Conservation (phyloP, 2,329 filamentous ascomycete genomes). For the Penicillium sp. region DNA sequence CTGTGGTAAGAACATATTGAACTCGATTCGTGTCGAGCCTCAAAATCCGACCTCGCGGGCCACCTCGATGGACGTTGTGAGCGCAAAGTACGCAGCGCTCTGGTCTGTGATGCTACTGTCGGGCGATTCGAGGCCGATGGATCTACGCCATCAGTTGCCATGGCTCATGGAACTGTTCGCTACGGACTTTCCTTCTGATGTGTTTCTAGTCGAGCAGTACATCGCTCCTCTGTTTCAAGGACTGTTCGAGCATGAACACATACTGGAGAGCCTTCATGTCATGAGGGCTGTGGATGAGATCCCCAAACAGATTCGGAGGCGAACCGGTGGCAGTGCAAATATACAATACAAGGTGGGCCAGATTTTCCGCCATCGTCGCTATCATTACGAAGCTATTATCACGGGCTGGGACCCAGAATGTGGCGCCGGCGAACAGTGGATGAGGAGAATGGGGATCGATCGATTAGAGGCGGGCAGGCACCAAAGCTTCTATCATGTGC, state of each 20-base stretch:
- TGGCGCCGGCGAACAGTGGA: conserved; percentile 61
- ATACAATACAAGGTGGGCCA: conserved; percentile 74
- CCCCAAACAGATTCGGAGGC: conserved; percentile 48
- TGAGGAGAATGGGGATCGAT: conserved; percentile 62
- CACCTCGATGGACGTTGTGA: conserved; percentile 53
- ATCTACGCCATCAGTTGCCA: conserved; percentile 62
- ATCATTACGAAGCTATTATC: conserved; percentile 75
- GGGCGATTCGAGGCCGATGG: conserved; percentile 41
- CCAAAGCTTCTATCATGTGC: conserved; percentile 79
- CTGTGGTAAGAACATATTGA: conserved; percentile 76
- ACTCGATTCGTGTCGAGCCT: conserved; percentile 59
- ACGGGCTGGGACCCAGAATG: conserved; percentile 77
- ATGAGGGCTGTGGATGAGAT: conserved; percentile 58
- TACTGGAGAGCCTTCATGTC: conserved; percentile 54
- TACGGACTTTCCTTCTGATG: conserved; percentile 67
- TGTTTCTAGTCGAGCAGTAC: conserved; percentile 67
- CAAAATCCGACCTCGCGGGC: conserved; percentile 29
- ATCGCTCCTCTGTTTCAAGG: conserved; percentile 60
- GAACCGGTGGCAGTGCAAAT: conserved; percentile 35
- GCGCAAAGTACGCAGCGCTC: conserved; percentile 67
- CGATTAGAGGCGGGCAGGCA: conserved; percentile 56
- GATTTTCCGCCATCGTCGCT: conserved; percentile 78
- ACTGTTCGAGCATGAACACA: conserved; percentile 52
- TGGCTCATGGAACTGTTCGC: conserved; percentile 65
- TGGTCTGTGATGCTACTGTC: conserved; percentile 66